A percentile compares a stretch with the other conserved stretches of the same genome.
Conservation (phyloP, 202 grass and related monocot species). For the Digitaria exilis region DNA sequence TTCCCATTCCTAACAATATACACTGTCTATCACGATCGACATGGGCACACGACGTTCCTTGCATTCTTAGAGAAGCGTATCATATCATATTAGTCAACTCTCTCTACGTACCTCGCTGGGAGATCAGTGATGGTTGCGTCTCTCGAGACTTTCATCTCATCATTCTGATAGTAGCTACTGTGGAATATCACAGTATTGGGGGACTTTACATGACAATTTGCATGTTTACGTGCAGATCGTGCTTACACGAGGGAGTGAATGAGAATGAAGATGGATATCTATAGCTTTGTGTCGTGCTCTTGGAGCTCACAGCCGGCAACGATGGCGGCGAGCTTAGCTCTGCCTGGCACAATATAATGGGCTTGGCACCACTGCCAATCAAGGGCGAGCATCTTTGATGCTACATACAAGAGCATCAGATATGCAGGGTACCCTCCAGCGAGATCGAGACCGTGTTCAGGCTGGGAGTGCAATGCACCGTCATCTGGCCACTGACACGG, state of each 20-base stretch:
- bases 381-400: background rate
- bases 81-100: no score
- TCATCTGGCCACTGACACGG: background rate
- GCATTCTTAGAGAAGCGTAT: no score
- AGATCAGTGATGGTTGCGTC: no score
- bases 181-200: background rate
- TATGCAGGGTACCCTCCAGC: background rate
- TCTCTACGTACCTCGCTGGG: no score
- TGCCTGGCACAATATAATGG: slow-evolving; percentile 9
- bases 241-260: slow-evolving; percentile 15
- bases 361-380: slow-evolving; percentile 10
- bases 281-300: slow-evolving; percentile 13
- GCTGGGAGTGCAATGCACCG: background rate
- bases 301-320: slow-evolving; percentile 20
- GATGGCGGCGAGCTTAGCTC: background rate
- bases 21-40: no score
- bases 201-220: background rate
- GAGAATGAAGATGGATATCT: slow-evolving; percentile 34
- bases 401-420: background rate
- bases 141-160: no score
- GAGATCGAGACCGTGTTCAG: slow-evolving; percentile 21
- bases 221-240: background rate
- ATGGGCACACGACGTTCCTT: no score
- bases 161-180: background rate
- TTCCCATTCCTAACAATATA: no score